Base-by-base conservation (phyloP, 108 stramenopile species). In the Cylindrotheca fusiformis region DNA sequence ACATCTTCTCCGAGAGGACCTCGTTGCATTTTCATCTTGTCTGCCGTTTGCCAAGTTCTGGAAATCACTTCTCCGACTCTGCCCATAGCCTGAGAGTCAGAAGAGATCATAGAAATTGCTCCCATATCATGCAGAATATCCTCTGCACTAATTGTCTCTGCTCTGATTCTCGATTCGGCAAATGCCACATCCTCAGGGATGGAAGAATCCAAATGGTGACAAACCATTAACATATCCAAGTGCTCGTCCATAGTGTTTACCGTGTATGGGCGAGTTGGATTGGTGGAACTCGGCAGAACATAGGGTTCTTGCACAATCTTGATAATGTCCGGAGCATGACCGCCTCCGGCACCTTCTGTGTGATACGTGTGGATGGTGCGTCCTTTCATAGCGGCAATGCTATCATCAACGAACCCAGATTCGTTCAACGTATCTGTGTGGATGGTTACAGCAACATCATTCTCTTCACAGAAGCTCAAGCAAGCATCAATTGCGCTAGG, bases 351-450 rank as follows among this genome's bases (percentile, higher is more conserved):
- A 48, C 92, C 97, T 66, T 96, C 95, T 2, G 85, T 92, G 68
- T 97, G 97, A 65, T 96, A 96, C 14, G 93, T 90, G 67, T 95
- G 95, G 54, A 96, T 91, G n/a, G 97, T 95, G 19, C 97, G 79
- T 36, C 94, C 97, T 61, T 95, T 96, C 82, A 97, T 89, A 33
- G 98, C 98, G 19, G 87, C 84, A 58, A 99, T 73, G 25, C 93
- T 88, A 56, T 96, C 94, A 49, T 95, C 93, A 25, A 96, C 91
- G 78, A 91, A 96, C 18, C 94, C 94, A 46, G 86, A 82, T 77
- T 99, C 98, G 76, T 99, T 99, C 53, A 97, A 76, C 2, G 98
- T 99, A 77, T 99, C 98, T 1, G 98, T 97, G 65, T 99, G 98
- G 58, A 99, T 97, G n/a, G 96, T 97, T 33, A 97, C 85, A 67